Evolutionary conservation across 1,139 yeast genomes (phyloP).

Genomic region (Saccharomyces hybrid): DNA sequence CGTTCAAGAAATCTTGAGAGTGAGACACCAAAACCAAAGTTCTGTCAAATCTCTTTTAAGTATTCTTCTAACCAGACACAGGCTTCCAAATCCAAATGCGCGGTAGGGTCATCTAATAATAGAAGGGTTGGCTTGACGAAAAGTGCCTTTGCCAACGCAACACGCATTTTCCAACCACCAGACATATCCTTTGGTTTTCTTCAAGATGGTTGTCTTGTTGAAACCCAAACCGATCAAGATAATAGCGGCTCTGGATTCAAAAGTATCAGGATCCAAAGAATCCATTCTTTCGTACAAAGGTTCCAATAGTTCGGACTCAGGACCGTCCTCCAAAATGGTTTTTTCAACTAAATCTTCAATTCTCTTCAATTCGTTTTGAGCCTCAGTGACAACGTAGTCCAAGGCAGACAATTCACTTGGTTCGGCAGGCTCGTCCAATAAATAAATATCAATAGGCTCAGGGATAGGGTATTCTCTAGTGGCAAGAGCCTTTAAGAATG

Average conservation of each 20-base stretch:
- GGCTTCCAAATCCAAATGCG: constrained; percentile 97
- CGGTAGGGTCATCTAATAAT: constrained; percentile 95
- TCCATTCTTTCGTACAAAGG: constrained; percentile 92
- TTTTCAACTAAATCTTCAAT: constrained; percentile 89
- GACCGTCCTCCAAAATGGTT: constrained; percentile 82
- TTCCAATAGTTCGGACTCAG: constrained; percentile 81
- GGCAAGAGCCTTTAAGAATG: constrained; percentile 84
- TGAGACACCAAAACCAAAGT: constrained; percentile 92
- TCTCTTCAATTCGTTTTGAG: constrained; percentile 84
- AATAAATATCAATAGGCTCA: constrained; percentile 79
- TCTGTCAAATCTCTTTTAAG: constrained; percentile 87
- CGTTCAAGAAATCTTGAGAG: constrained; percentile 98
- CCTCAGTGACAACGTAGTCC: constrained; percentile 95
- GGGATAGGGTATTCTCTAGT: constrained; percentile 96
- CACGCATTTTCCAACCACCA: constrained; percentile 90
- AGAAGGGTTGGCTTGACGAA: constrained; percentile 83
- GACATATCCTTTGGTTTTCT: constrained; percentile 98
- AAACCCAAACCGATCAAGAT: constrained; percentile 97
- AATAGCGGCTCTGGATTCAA: constrained; percentile 92
- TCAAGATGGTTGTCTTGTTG: constrained; percentile 73
- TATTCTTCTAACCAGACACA: constrained; percentile 99
- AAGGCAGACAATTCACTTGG: constrained; percentile 87
- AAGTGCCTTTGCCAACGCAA: constrained; percentile 66
- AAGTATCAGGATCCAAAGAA: constrained; percentile 90
- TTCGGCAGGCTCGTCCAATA: constrained; percentile 95